Base-by-base conservation (phyloP, 2,329 filamentous ascomycete genomes). In the Hypoxylon rubiginosum region DNA sequence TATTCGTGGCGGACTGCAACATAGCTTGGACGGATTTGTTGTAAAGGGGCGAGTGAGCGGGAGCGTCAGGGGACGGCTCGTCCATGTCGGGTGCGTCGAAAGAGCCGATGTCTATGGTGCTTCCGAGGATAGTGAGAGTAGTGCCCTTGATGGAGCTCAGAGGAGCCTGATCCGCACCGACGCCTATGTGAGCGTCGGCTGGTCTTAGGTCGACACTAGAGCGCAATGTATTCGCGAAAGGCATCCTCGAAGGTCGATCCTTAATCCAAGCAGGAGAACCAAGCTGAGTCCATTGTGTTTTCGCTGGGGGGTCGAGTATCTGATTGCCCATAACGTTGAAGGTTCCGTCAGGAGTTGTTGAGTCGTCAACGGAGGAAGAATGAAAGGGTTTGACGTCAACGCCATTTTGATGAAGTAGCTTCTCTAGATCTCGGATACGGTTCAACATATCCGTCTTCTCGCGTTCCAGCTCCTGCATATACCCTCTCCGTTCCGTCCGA, bases 81-180 rank as follows among this genome's bases (percentile, higher is more conserved):
- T 91, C 87, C 76, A 88, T 83, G 65, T 93, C 91, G 1, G 85
- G 82, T 0, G 86, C 88, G 50, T 90, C 85, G 73, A 92, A 93
- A 48, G 90, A 88, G 11, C 91, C 89, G 45, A 95, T 86, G 77
- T 97, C 91, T 72, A 96, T 91, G 49, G 92, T 90, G 71, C 91
- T 91, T 34, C 92, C 93, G 45, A 96, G 87, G 57, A 97, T 88
- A 0, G 91, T 90, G n/a, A 96, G 82, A 8, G 87, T 88, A 0
- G 91, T 94, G 50, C 92, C 92, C 72, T 90, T 90, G 74, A 94
- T 91, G 7, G 91, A 90, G 78, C 89, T 92, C 39, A 94, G 79
- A 54, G 88, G 87, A 8, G 87, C 86, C 71, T 86, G 88, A 59
- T 90, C 88, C 6, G 85, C 84, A 2, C 85, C 86, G 17, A 88